phyloP scores from a whole-genome alignment of 306 rosid species.

The Echinosophora koreensis region DNA sequence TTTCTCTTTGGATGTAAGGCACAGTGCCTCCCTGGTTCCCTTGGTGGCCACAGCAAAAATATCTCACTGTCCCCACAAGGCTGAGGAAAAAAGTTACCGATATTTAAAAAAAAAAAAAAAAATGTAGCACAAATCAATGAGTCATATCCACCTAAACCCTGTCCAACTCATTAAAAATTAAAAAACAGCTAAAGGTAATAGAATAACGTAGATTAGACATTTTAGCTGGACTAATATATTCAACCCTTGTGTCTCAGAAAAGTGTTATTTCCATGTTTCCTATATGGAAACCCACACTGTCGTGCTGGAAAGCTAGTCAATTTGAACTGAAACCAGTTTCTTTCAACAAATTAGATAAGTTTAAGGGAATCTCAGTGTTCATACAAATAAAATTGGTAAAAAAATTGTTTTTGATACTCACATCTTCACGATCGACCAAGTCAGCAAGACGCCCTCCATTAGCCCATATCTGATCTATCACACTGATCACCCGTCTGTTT shows the following conservation, averaged over 20 bases:
- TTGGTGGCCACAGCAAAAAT: background rate
- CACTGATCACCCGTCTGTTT: slow-evolving; percentile 64
- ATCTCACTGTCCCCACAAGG: background rate
- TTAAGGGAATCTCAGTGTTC: background rate
- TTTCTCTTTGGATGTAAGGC: background rate
- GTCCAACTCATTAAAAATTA: background rate
- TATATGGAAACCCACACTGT: background rate
- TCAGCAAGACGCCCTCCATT: slow-evolving; percentile 75
- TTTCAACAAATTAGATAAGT: background rate
- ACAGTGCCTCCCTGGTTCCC: background rate
- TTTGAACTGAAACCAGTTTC: slow-evolving; percentile 1
- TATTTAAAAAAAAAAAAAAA: background rate
- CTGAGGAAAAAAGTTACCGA: background rate
- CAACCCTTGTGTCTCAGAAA: background rate
- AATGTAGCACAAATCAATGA: background rate
- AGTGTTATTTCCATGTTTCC: background rate
- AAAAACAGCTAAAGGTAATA: background rate
- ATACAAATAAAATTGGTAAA: slow-evolving; percentile 7
- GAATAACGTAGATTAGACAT: background rate
- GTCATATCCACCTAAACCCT: background rate
- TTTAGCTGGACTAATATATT: background rate
- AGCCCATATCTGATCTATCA: slow-evolving; percentile 77
- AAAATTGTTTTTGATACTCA: slow-evolving; percentile 47
- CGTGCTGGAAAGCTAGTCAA: background rate
- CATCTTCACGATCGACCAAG: slow-evolving; percentile 71